These are phyloP conservation scores for Ophiostoma montium DNA, from an alignment of 2,329 filamentous ascomycete species.

Conservation along the genomic window DNA sequence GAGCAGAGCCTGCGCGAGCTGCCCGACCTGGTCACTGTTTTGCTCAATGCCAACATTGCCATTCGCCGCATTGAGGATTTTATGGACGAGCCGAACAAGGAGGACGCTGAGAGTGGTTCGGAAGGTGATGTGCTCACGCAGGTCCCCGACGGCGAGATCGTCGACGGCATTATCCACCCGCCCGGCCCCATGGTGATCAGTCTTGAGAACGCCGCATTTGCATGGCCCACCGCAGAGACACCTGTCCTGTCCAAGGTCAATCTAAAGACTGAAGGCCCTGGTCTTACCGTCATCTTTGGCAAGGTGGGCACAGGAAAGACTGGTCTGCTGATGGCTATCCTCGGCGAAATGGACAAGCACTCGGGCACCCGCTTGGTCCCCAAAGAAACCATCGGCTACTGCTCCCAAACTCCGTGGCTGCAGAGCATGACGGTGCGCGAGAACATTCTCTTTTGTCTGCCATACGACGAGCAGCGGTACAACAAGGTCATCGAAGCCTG, in stretches of 20 bases:
- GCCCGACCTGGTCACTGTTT: slow-evolving; percentile 58
- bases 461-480: slow-evolving; percentile 41
- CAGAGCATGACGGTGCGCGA: slow-evolving; percentile 52
- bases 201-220: slow-evolving; percentile 55
- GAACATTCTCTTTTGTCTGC: slow-evolving; percentile 47
- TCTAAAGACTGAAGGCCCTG: slow-evolving; percentile 29
- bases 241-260: slow-evolving; percentile 34
- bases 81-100: slow-evolving; percentile 73
- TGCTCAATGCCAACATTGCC: slow-evolving; percentile 73
- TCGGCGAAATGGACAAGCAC: slow-evolving; percentile 53
- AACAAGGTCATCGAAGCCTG: slow-evolving; percentile 46
- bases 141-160: neutral
- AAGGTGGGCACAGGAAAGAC: slow-evolving; percentile 49
- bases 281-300: slow-evolving; percentile 42
- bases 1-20: slow-evolving; percentile 60
- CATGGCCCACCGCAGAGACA: slow-evolving; percentile 57
- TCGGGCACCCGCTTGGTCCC: slow-evolving; percentile 34
- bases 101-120: slow-evolving; percentile 30
- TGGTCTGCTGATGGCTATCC: slow-evolving; percentile 41
- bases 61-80: slow-evolving; percentile 72
- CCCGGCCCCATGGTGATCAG: slow-evolving; percentile 27
- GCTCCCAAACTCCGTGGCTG: slow-evolving; percentile 49
- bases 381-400: slow-evolving; percentile 37
- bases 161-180: slow-evolving; percentile 3
- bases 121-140: slow-evolving; percentile 13